Percentiles rank a stretch among this genome's conserved stretches.
phyloP scores from a whole-genome alignment of 2,329 filamentous ascomycete genomes.

The Sporothrix inflata region DNA sequence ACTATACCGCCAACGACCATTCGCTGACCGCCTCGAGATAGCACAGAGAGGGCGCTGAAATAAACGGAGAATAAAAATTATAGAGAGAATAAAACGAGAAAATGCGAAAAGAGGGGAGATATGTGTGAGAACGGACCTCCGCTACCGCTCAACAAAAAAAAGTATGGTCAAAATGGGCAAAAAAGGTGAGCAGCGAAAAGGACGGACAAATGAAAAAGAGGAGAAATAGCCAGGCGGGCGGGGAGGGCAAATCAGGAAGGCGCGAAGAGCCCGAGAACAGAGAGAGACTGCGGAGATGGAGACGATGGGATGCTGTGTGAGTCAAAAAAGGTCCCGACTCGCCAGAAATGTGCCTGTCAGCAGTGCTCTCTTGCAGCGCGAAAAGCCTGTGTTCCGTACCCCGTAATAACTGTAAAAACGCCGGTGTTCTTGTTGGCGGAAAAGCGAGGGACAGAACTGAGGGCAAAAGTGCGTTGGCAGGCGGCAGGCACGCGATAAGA shows the following conservation, averaged over 20 bases:
- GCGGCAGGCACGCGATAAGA: conserved; percentile 23
- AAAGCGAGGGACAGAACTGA: neutral
- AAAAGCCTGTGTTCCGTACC: neutral
- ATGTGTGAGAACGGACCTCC: conserved; percentile 12
- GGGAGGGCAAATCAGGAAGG: neutral
- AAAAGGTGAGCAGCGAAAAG: neutral
- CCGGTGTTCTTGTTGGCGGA: too few species aligned
- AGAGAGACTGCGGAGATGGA: neutral
- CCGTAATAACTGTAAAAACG: too few species aligned
- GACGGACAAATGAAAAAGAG: conserved; percentile 2
- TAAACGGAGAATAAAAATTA: conserved; percentile 13
- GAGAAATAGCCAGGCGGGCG: neutral
- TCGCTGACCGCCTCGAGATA: conserved; percentile 27
- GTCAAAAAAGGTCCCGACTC: neutral
- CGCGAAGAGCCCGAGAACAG: neutral
- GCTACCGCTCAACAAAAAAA: conserved; percentile 1
- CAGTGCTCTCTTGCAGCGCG: neutral
- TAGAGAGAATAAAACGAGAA: neutral
- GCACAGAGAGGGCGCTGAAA: conserved; percentile 4
- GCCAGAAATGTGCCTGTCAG: neutral
- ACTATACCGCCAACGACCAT: neutral
- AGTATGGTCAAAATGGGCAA: neutral
- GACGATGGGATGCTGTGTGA: neutral
- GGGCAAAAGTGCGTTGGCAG: neutral
- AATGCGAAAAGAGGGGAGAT: neutral